Evolutionary conservation across 2,329 filamentous ascomycete genomes (phyloP), one percentile per base, ranked within the genome.

Genomic region (Chaetomiaceae sp.): DNA sequence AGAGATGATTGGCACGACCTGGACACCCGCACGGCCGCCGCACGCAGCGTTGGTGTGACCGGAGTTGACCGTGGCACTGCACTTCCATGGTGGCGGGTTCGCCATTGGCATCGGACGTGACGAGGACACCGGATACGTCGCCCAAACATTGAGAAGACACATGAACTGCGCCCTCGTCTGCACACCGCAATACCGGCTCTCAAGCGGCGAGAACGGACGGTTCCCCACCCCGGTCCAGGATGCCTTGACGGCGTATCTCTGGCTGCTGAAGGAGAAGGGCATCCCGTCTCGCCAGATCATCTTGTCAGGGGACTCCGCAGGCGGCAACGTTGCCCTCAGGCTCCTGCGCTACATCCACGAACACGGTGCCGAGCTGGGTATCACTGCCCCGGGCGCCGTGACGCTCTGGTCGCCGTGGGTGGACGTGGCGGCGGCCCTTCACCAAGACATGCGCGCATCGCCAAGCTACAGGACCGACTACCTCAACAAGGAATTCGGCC

Each of bases 301-400:
- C 29, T n/a, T 69, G 3, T 67, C 65, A 7, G 67, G 67, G 25
- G 67, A 69, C 58, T 67, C 65, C 6, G 66, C 67, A 0, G 67
- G 67, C 6, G 67, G 53, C 0, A 67, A 66, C 43, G 56, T 69
- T 1, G 65, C 58, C 1, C 48, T 69, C 29, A 66, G 51, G 2
- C 56, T 70, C 21, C 56, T 69, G 14, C 64, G 67, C 3, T 70
- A 68, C 46, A 62, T 68, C 36, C 54, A 51, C 45, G 62, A 65
- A 27, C 43, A 63, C 50, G 63, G 56, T 6, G 44, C 44, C 11
- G 58, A 58, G 11, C 54, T 64, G 7, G 51, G 43, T 14, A 40
- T 54, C 10, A 63, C 66, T 0, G 30, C 45, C 16, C 64, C 66
- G 0, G 60, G 43, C 1, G 64, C 61, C 3, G 51, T 60, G 8